Evolutionary conservation across 352 stramenopile genomes (phyloP).

Genomic region (Thraustochytrium sp.): DNA sequence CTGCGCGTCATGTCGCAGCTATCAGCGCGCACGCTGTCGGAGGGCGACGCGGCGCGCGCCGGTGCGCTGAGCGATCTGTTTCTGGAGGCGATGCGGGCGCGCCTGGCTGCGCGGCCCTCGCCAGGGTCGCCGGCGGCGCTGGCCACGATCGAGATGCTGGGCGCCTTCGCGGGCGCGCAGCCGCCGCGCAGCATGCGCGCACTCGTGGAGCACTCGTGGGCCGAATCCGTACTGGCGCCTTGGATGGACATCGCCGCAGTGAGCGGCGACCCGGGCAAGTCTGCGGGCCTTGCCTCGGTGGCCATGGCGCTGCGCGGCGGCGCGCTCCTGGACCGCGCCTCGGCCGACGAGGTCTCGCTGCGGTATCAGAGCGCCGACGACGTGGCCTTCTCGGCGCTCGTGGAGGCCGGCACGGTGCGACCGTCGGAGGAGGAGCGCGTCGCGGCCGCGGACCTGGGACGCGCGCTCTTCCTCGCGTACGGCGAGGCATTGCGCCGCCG

Average conservation of each 20-base stretch:
- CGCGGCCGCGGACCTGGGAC: not conserved
- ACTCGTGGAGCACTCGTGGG: not conserved
- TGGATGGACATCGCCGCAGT: conserved; percentile 12
- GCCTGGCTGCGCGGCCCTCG: not conserved
- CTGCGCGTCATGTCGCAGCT: conserved; percentile 35
- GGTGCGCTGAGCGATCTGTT: not conserved
- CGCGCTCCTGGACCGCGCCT: not conserved
- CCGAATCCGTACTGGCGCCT: not conserved
- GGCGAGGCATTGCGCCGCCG: not conserved
- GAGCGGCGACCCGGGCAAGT: not conserved
- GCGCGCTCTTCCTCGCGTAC: not conserved
- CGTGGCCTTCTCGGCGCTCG: not conserved
- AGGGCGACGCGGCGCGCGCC: not conserved
- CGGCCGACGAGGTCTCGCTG: not conserved
- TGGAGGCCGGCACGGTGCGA: not conserved
- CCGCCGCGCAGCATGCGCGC: not conserved
- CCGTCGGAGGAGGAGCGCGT: not conserved
- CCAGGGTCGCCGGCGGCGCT: not conserved
- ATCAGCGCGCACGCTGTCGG: conserved; percentile 5
- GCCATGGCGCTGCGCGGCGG: conserved; percentile 18
- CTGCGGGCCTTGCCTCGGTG: not conserved
- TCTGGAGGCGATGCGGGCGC: not conserved
- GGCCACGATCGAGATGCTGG: not conserved
- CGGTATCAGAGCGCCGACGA: conserved; percentile 32
- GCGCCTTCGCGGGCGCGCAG: conserved; percentile 26